Evolutionary conservation across 129 eudicot genomes (phyloP).

Genomic region (Artemisia tridentata): DNA sequence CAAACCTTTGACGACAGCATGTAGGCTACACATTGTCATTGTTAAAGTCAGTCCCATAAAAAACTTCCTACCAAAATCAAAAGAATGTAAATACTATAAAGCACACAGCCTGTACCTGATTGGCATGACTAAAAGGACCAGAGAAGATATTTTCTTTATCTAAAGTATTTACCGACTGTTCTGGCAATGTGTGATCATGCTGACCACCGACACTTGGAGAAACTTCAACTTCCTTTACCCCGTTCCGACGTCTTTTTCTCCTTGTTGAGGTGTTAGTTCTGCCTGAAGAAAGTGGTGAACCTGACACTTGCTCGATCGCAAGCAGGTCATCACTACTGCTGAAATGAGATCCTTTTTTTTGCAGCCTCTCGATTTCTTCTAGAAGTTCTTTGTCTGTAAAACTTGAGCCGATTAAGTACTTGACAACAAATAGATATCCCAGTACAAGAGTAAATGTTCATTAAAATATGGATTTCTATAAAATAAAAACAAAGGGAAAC

Average conservation of each 20-base stretch:
- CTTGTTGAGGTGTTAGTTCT: conserved; percentile 18
- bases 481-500: too few relatives aligned
- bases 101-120: conserved; percentile 32
- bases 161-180: conserved; percentile 11
- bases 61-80: background rate
- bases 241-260: conserved; percentile 43
- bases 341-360: conserved; percentile 33
- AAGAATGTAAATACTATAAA: background rate
- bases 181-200: background rate
- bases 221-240: conserved; percentile 26
- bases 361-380: conserved; percentile 62
- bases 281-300: conserved; percentile 34
- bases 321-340: conserved; percentile 21
- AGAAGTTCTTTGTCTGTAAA: conserved; percentile 60
- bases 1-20: conserved; percentile 58
- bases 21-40: conserved; percentile 44
- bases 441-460: background rate
- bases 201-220: conserved; percentile 21
- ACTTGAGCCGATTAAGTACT: too few relatives aligned
- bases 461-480: background rate
- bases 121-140: conserved; percentile 11
- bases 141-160: conserved; percentile 26
- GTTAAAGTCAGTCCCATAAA: conserved; percentile 22
- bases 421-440: background rate
- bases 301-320: background rate